phyloP scores from a whole-genome alignment of 208 protist genomes.

The Zelonia costaricensis region DNA sequence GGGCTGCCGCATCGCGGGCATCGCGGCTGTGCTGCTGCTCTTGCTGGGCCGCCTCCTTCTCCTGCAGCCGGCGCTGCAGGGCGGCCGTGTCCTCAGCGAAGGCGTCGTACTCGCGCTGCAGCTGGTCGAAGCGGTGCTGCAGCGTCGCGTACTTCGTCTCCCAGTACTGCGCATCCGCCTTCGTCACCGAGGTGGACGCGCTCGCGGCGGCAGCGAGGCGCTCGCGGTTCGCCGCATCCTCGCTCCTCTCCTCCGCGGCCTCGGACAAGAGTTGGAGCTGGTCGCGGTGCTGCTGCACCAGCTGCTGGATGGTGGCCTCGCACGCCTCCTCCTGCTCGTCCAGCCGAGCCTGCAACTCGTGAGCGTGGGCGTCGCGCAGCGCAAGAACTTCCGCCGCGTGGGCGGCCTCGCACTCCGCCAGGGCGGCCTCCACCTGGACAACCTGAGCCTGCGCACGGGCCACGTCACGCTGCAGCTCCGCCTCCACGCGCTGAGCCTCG shows the following conservation, averaged over 20 bases:
- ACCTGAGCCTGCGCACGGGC: slow-evolving; percentile 2
- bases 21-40: slow-evolving; percentile 18
- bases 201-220: no score
- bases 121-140: slow-evolving; percentile 39
- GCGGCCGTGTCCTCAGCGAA: slow-evolving; percentile 30
- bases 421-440: slow-evolving; percentile 4
- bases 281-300: slow-evolving; percentile 33
- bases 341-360: slow-evolving; percentile 17
- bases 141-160: slow-evolving; percentile 34
- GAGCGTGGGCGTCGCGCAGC: slow-evolving; percentile 10
- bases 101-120: slow-evolving; percentile 53
- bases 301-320: slow-evolving; percentile 16
- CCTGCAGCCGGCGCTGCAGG: slow-evolving; percentile 19
- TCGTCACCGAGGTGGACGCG: no score
- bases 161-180: slow-evolving; percentile 26
- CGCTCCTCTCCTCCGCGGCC: not conserved
- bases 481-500: not conserved
- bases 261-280: slow-evolving; percentile 4
- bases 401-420: slow-evolving; percentile 5
- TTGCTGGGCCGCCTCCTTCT: slow-evolving; percentile 22
- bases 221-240: not conserved
- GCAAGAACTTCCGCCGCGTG: slow-evolving; percentile 5
- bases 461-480: not conserved
- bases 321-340: slow-evolving; percentile 20
- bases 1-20: slow-evolving; percentile 23